These are phyloP conservation scores for Neurospora sp. DNA, from an alignment of 495 filamentous ascomycete species.

Conservation along the genomic window DNA sequence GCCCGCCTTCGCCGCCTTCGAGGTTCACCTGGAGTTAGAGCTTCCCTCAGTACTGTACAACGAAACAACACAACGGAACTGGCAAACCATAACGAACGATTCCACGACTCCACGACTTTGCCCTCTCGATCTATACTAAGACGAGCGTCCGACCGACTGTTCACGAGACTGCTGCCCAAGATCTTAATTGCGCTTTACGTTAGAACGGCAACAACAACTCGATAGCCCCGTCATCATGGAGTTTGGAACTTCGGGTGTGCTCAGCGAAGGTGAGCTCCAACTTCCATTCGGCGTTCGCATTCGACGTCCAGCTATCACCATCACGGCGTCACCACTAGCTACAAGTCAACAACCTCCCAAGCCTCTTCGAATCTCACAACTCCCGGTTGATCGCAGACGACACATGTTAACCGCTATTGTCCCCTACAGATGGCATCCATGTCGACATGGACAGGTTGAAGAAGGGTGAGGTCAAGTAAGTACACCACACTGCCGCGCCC, in stretches of 20 bases:
- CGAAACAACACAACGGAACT: background rate
- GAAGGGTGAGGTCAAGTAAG: slow-evolving; percentile 61
- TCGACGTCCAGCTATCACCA: background rate
- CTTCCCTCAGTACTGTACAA: slow-evolving; percentile 2
- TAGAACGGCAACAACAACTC: background rate
- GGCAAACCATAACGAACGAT: background rate
- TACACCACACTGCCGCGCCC: slow-evolving; percentile 5
- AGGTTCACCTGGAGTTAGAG: background rate
- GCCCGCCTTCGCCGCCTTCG: background rate
- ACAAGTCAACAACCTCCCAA: background rate
- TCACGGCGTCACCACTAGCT: background rate
- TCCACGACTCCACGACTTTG: background rate
- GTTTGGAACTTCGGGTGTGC: slow-evolving; percentile 55
- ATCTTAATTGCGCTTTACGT: background rate
- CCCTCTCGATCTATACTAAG: background rate
- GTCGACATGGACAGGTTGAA: slow-evolving; percentile 83
- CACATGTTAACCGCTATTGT: slow-evolving; percentile 5
- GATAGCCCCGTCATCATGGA: slow-evolving; percentile 31
- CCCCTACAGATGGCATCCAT: slow-evolving; percentile 83
- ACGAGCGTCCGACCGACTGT: background rate
- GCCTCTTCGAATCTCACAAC: background rate
- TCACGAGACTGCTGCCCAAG: background rate
- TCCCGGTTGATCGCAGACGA: slow-evolving; percentile 4
- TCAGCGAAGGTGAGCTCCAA: slow-evolving; percentile 54
- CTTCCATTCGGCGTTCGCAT: background rate